Evolutionary conservation across 441 rosid species (phyloP).

Genomic region (Corymbia citriodora): DNA sequence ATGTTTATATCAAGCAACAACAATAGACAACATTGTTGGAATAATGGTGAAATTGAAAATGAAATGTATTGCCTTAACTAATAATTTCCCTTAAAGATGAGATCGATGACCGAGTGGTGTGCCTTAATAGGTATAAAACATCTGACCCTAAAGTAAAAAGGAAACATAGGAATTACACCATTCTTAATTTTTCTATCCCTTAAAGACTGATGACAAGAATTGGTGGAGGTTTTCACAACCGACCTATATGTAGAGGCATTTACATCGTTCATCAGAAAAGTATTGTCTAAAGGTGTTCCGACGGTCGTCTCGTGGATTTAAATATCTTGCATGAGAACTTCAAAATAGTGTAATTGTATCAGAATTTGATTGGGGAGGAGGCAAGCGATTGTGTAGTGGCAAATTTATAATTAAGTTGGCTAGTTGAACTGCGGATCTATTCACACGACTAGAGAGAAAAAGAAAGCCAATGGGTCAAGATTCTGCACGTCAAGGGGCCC

Average conservation of each 20-base stretch:
- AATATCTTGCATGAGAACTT: not conserved
- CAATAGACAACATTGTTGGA: not conserved
- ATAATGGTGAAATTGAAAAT: not conserved
- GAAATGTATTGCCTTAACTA: not conserved
- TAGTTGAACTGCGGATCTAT: not conserved
- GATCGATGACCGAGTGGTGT: not conserved
- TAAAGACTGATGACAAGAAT: not conserved
- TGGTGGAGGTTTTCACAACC: not conserved
- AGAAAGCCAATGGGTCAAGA: no score
- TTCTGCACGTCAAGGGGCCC: no score
- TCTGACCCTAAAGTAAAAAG: not conserved
- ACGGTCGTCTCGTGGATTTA: not conserved
- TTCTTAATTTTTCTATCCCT: not conserved
- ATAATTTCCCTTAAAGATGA: not conserved
- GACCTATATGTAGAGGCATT: not conserved
- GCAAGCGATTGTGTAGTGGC: not conserved
- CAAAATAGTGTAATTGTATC: not conserved
- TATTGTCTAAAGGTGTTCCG: not conserved
- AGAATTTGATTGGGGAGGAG: not conserved
- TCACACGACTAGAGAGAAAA: not conserved
- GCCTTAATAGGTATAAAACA: not conserved
- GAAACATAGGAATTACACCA: not conserved
- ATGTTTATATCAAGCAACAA: not conserved
- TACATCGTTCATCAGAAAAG: not conserved
- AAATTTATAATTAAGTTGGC: not conserved